Evolutionary conservation across 805 yeast genomes (phyloP).

Genomic region (Metschnikowia continentalis): DNA sequence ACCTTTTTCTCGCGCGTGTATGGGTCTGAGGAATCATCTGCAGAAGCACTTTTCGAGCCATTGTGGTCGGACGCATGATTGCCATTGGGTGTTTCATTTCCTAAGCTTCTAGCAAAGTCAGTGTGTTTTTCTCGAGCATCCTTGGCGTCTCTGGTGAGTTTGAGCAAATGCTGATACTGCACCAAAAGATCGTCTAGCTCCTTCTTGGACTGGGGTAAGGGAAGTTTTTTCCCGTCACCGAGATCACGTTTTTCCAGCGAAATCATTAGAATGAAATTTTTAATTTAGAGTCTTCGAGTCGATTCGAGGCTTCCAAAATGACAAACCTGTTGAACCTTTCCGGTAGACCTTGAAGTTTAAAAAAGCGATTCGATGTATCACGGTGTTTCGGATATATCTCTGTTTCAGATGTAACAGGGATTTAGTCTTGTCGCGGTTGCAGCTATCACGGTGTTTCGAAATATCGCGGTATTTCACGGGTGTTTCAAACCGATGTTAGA

Average conservation of each 20-base stretch:
- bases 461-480: background rate
- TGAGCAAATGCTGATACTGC: constrained; percentile 18
- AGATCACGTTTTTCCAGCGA: background rate
- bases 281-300: background rate
- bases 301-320: background rate
- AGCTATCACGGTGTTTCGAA: too few species aligned
- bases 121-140: constrained; percentile 16
- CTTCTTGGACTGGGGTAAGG: constrained; percentile 13
- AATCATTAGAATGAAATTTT: background rate
- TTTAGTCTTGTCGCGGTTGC: too few species aligned
- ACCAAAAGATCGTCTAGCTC: constrained; percentile 15
- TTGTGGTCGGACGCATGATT: background rate
- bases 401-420: background rate
- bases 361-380: too few species aligned
- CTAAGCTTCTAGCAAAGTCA: background rate
- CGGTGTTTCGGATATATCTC: too few species aligned
- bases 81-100: background rate
- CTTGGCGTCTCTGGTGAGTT: constrained; percentile 17
- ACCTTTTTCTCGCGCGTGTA: constrained; percentile 20
- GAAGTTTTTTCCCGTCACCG: constrained; percentile 2
- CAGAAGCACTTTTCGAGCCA: background rate
- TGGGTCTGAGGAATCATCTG: constrained; percentile 16
- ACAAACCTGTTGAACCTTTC: background rate
- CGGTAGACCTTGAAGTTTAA: background rate
- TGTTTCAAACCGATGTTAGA: background rate